phyloP scores from a whole-genome alignment of 371 early-diverging fungal species.

The Mucor velutinosus region DNA sequence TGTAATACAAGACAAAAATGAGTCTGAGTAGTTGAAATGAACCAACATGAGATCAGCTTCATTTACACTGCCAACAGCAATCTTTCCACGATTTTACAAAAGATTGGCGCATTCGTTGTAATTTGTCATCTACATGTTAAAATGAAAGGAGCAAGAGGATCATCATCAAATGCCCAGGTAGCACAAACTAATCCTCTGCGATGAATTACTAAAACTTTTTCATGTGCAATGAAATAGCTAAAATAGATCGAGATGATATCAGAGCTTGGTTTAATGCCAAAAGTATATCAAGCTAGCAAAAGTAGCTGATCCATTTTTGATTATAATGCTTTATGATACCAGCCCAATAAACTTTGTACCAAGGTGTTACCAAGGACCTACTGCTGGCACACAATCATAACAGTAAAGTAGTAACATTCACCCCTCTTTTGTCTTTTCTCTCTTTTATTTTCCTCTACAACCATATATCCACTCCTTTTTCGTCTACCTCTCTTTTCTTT shows the following conservation, averaged over 20 bases:
- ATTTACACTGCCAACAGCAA: not conserved
- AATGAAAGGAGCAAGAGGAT: not conserved
- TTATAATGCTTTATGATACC: not conserved
- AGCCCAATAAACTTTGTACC: not conserved
- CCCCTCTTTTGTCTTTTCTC: not conserved
- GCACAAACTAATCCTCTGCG: not conserved
- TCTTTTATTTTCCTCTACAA: not conserved
- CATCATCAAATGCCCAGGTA: not conserved
- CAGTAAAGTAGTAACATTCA: not conserved
- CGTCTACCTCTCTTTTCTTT: conserved; percentile 1
- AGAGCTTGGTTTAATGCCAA: not conserved
- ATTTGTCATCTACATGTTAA: not conserved
- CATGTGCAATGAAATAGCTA: not conserved
- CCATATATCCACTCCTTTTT: conserved; percentile 2
- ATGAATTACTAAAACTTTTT: not conserved
- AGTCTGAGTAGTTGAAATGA: no score
- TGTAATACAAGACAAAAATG: not conserved
- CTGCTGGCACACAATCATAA: not conserved
- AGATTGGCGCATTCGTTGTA: not conserved
- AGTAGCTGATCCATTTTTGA: not conserved
- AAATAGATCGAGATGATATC: not conserved
- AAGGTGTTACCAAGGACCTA: not conserved
- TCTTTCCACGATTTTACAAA: not conserved
- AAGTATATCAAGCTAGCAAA: not conserved
- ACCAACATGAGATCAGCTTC: not conserved